Base-by-base conservation (phyloP, 2,329 filamentous ascomycete species). In the Balansia obtecta region DNA sequence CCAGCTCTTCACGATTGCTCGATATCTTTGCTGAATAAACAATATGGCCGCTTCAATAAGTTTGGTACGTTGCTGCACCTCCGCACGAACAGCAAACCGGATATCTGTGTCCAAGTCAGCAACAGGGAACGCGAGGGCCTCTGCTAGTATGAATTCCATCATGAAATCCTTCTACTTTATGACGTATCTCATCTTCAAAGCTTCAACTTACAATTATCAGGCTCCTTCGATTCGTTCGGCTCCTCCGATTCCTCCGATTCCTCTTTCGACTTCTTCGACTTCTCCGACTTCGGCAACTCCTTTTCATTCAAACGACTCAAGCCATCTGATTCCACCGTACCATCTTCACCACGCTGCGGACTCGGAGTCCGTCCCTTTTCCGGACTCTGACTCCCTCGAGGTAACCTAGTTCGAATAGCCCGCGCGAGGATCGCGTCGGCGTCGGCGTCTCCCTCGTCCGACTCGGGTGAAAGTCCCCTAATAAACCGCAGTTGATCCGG, bases 31-130 rank as follows among this genome's bases (percentile, higher is more conserved):
- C 56, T 79, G 80, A 52, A 88, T 57, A 53, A 81, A 83, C 49
- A 72, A 75, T 57, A 90, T 74, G 43, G 79, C 76, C 16, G 85
- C 77, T 61, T 94, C 87, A 58, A 95, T 85, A 13, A 87, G 88
- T 61, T 91, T 88, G 45, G 84, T 87, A 50, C 86, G 81, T 62
- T 95, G 89, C 61, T 91, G 86, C 32, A 94, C 86, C 71, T 95
- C 89, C 54, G 89, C 86, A 59, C 86, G 82, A 54, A 95, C 76
- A 48, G 87, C 86, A 67, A 96, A 90, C 56, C 89, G 86, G 60
- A 95, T 87, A 68, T 91, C 88, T 93, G 65, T 13, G 6, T 8
- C 11, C 20, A n/a, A 20, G 42, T 45, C n/a, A 45, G 42, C 5
- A 30, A 30, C 27, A 27, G 2, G 27, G 8, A 27, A 27, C 27